Evolutionary conservation across 129 eudicot genomes (phyloP), one percentile per base, ranked within the genome.

Genomic region (Centrapalus pauciflorus): DNA sequence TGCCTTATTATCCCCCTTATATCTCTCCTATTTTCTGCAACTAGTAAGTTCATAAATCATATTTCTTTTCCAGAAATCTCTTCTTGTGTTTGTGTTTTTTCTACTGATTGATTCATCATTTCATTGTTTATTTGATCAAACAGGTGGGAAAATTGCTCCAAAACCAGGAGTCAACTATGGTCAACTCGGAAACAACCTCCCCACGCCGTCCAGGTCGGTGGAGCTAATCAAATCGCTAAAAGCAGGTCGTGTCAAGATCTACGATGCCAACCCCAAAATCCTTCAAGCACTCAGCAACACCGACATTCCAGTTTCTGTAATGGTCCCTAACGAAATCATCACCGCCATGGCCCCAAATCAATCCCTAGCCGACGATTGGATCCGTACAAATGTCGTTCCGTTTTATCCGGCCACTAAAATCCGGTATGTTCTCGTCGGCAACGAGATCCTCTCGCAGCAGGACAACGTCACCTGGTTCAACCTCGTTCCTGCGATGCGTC

Each of bases 151-250:
- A 7, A 71, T 87, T 30, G 60, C 76, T 26, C 67, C 93, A 0
- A 80, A 84, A 65, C 67, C 90, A 0, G 97, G 97, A 3, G 78
- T 90, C 0, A 73, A 80, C 90, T 87, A 90, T 58, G 97, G 97
- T 2, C 85, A 81, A 25, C 85, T 90, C 16, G 96, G 95, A 1
- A 83, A 90, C 86, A 83, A 90, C 59, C 83, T 90, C 43, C 95
- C 90, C 0, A 0, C 58, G 0, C 90, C 93, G 16, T n/a, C 64
- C 0, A 60, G 69, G 71, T 87, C 97, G 16, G 55, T 69, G 29
- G 38, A 74, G 41, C 84, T 90, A 21, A 80, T 87, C 87, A 77
- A 84, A 71, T 61, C 81, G 14, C 72, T 87, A 60, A 76, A 83
- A 25, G 93, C 89, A 32, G 83, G 76, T 19, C 69, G 89, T n/a